Evolutionary conservation across 345 rosid genomes (phyloP), one percentile per base, ranked within the genome.

Genomic region (Camelina laxa): DNA sequence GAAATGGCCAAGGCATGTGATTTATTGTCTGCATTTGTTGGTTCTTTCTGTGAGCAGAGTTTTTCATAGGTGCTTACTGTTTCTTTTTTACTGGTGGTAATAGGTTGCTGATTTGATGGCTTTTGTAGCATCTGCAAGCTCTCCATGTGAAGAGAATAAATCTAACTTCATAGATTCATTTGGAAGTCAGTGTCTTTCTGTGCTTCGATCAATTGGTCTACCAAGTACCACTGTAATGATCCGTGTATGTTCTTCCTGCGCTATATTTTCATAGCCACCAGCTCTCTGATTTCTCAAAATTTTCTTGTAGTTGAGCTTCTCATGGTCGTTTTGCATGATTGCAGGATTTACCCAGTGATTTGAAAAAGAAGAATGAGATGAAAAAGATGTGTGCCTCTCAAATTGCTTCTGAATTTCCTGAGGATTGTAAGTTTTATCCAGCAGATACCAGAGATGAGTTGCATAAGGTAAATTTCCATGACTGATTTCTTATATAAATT

Each of bases 81-180:
- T 14, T 47, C 27, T 6, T 58, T 76, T 56, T 33, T 33, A 1
- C 58, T 65, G 55, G 64, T 62, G 17, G 78, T 69, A 54, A 58
- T 74, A 94, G 98, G 96, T 87, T 79, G 97, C 97, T 59, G 99
- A 95, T 89, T 87, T 92, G 75, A 83, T 95, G 70, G 97, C 93
- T 75, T 95, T 95, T 81, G 99, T 92, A 79, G 93, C 87, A 69
- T 92, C 97, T 67, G 90, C 86, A 15, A 85, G 72, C 66, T 75
- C 90, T 15, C 82, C 67, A 13, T 80, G 75, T 58, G 96, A 87
- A 81, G 93, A 83, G 60, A 81, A 74, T 57, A 35, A 45, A 47
- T 78, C 77, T 12, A 79, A 82, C 77, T 87, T 65, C 72, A 81
- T 92, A 16, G 97, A 95, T 82, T 86, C 90, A 53, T 92, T 92